Evolutionary conservation across 202 grass and related monocot species (phyloP).

Genomic region (Elaeis oleifera): DNA sequence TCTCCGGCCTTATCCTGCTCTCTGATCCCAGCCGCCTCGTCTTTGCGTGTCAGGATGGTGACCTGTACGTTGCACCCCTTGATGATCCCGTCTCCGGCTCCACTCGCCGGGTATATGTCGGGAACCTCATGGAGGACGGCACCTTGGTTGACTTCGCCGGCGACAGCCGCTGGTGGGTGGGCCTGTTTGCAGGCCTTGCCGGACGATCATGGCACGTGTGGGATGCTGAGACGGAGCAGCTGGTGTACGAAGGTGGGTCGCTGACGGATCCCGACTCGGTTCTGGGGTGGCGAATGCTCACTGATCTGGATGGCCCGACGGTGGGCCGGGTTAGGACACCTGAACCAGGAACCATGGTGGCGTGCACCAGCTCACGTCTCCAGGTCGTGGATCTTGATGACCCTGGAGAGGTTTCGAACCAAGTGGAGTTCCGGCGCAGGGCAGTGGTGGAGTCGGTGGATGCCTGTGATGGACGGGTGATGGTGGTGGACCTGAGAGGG

Average conservation of each 20-base stretch:
- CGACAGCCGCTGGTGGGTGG: slow-evolving; percentile 30
- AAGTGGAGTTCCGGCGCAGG: slow-evolving; percentile 7
- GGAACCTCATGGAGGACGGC: slow-evolving; percentile 27
- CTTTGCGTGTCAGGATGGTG: slow-evolving; percentile 21
- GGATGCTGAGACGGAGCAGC: slow-evolving; percentile 21
- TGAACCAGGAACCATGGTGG: slow-evolving; percentile 2
- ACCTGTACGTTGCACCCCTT: slow-evolving; percentile 21
- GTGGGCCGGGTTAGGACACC: slow-evolving; percentile 20
- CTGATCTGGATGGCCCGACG: slow-evolving; percentile 5
- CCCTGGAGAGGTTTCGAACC: slow-evolving; percentile 11
- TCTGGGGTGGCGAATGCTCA: slow-evolving; percentile 29
- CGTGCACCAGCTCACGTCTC: slow-evolving; percentile 26
- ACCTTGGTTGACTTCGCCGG: slow-evolving; percentile 29
- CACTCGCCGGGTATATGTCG: slow-evolving; percentile 2
- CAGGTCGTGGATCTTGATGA: slow-evolving; percentile 24
- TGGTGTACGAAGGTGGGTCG: slow-evolving; percentile 25
- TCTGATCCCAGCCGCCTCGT: slow-evolving; percentile 17
- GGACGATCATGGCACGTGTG: slow-evolving; percentile 34
- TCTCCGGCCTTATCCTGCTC: slow-evolving; percentile 31
- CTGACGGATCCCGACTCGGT: slow-evolving; percentile 24
- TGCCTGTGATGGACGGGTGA: slow-evolving; percentile 12
- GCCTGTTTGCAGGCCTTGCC: slow-evolving; percentile 32
- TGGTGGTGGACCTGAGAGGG: slow-evolving; percentile 20
- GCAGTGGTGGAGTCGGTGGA: slow-evolving; percentile 9
- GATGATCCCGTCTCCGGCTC: not conserved